Base-by-base conservation (phyloP, 1,284 basidiomycete genomes). In the Calocybe gambosa region DNA sequence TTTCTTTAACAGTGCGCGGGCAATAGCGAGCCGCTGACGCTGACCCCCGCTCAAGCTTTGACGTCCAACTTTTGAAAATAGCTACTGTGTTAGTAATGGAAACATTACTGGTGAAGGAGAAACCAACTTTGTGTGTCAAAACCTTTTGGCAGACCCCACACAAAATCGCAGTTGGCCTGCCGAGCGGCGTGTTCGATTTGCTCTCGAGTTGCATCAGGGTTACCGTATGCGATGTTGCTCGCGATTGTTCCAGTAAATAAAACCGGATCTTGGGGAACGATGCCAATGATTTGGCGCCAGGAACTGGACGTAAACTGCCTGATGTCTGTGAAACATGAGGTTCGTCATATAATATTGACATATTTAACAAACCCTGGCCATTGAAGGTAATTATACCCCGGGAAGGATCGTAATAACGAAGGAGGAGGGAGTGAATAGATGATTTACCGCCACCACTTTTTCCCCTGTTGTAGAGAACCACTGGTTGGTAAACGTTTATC, bases 161-260 rank as follows among this genome's bases (percentile, higher is more conserved):
- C 85, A 60, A 97, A 99, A 57, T 95, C 92, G 64, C 95, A 98
- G 59, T 98, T 96, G 2, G 95, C 94, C 52, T 89, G 78, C 9
- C 84, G 72, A 0, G 94, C 94, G 0, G 93, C 95, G 18, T 82
- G 72, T 63, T 94, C 89, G 29, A 99, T 89, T 48, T 96, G 78
- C 51, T 83, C 81, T 21, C 86, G 75, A 0, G 89, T 89, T 0
- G 82, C 89, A 13, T 74, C 63, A 3, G 77, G 71, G 29, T 83
- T 76, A 2, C 95, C 94, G 61, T 92, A 98, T 0, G 91, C 89
- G 51, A 98, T 96, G 60, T 97, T 97, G 2, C 89, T 86, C 7
- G 89, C 89, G 19, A 97, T 89, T 0, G 90, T 95, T 2, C 93
- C 93, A 7, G 85, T 87, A 61, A 89, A 89, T 25, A 90, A 60